Evolutionary conservation across 768 basidiomycete species (phyloP).

Genomic region (Tylopilus rubrobrunneus): DNA sequence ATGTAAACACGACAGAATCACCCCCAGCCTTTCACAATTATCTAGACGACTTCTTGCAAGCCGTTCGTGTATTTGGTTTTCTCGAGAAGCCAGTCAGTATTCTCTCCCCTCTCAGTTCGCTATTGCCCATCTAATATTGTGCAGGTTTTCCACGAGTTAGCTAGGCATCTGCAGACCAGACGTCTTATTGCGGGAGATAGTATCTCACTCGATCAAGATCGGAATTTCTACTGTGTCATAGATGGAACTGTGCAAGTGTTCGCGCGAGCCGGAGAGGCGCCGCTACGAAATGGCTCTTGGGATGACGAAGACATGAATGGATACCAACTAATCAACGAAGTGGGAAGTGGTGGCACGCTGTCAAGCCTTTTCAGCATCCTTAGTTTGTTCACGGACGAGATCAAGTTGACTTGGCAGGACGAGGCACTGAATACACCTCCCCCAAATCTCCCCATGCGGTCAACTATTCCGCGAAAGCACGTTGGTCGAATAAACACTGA

Average conservation of each 20-base stretch:
- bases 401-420: constrained; percentile 90
- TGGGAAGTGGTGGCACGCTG: constrained; percentile 90
- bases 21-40: constrained; percentile 90
- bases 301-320: constrained; percentile 91
- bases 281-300: constrained; percentile 55
- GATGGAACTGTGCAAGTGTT: constrained; percentile 97
- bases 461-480: constrained; percentile 25
- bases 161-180: constrained; percentile 91
- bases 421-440: constrained; percentile 33
- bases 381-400: constrained; percentile 92
- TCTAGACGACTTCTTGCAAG: constrained; percentile 94
- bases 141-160: constrained; percentile 95
- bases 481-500: constrained; percentile 55
- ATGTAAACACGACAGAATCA: constrained; percentile 74
- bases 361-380: constrained; percentile 97
- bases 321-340: constrained; percentile 94
- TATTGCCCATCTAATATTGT: neutral
- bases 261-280: constrained; percentile 60
- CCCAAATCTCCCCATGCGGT: constrained; percentile 20
- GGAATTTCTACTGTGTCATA: constrained; percentile 96
- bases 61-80: constrained; percentile 96
- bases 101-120: neutral
- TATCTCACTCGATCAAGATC: constrained; percentile 84
- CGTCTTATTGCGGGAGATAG: constrained; percentile 96
- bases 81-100: constrained; percentile 84